Evolutionary conservation across 2,329 filamentous ascomycete genomes (phyloP).

Genomic region (Ophiostoma australiae): DNA sequence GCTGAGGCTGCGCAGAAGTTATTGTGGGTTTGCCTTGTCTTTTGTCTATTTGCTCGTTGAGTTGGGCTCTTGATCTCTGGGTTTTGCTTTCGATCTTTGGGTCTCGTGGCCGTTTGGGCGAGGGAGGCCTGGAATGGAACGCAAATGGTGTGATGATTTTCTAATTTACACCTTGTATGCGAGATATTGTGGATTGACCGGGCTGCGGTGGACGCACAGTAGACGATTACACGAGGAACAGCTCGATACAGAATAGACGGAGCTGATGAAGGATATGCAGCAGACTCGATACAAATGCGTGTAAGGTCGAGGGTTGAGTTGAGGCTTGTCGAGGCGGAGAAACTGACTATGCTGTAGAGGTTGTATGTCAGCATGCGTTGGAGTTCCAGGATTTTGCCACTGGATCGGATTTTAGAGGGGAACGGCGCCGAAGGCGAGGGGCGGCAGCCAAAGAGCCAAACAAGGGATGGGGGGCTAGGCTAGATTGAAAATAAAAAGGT

Average conservation of each 20-base stretch:
- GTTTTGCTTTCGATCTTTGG: neutral
- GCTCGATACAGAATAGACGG: neutral
- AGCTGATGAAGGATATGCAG: neutral
- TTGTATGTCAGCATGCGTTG: constrained; percentile 24
- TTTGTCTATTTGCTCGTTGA: constrained; percentile 5
- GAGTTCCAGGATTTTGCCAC: constrained; percentile 23
- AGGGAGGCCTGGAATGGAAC: constrained; percentile 3
- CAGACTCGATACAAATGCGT: constrained; percentile 12
- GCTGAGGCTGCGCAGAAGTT: constrained; percentile 18
- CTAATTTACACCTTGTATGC: neutral
- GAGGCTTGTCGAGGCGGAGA: constrained; percentile 5
- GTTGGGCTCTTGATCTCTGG: constrained; percentile 6
- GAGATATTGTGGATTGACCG: constrained; percentile 5
- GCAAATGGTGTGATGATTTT: constrained; percentile 11
- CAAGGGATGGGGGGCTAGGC: constrained; percentile 6
- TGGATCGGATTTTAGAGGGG: constrained; percentile 24
- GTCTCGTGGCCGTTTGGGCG: neutral
- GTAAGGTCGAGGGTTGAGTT: constrained; percentile 16
- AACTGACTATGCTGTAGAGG: neutral
- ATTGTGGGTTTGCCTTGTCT: constrained; percentile 8
- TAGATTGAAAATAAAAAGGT: constrained; percentile 13
- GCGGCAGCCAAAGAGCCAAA: constrained; percentile 11
- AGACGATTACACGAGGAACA: neutral
- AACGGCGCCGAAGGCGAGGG: constrained; percentile 18
- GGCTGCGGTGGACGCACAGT: neutral